A percentile compares a stretch with the other conserved stretches of the same genome.
Conservation (phyloP, 257 asterid species). For the Fraxinus excelsior region DNA sequence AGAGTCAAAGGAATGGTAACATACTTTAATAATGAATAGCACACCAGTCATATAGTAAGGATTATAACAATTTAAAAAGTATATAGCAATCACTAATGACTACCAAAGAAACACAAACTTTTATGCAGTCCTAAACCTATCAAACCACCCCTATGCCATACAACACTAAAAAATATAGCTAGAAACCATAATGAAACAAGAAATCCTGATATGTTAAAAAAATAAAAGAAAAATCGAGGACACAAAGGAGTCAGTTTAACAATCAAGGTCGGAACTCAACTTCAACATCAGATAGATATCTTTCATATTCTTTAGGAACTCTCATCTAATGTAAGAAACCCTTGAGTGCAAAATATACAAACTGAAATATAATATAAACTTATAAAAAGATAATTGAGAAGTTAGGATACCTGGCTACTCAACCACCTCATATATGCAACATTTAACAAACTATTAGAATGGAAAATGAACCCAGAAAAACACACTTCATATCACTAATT, state of each 20-base stretch:
- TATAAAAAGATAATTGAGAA: not conserved
- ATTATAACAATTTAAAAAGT: not conserved
- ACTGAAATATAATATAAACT: not conserved
- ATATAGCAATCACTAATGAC: not conserved
- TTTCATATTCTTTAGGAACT: not conserved
- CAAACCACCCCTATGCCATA: not conserved
- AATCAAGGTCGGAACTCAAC: not conserved
- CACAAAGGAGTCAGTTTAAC: not conserved
- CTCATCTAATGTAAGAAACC: not conserved
- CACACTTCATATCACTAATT: not conserved
- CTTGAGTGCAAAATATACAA: not conserved
- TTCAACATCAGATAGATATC: not conserved
- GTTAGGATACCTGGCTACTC: not conserved
- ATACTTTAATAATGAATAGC: not conserved
- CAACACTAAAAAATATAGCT: not conserved
- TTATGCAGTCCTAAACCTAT: not conserved
- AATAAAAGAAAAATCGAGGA: not conserved
- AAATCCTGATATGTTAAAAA: not conserved
- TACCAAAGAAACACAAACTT: not conserved
- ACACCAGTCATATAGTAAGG: not conserved
- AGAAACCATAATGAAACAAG: not conserved
- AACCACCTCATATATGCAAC: conserved; percentile 7
- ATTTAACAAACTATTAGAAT: conserved; percentile 5
- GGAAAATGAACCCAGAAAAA: not conserved
- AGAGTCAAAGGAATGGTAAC: not conserved